Evolutionary conservation across 768 basidiomycete species (phyloP).

Genomic region (Termitomyces sp.): DNA sequence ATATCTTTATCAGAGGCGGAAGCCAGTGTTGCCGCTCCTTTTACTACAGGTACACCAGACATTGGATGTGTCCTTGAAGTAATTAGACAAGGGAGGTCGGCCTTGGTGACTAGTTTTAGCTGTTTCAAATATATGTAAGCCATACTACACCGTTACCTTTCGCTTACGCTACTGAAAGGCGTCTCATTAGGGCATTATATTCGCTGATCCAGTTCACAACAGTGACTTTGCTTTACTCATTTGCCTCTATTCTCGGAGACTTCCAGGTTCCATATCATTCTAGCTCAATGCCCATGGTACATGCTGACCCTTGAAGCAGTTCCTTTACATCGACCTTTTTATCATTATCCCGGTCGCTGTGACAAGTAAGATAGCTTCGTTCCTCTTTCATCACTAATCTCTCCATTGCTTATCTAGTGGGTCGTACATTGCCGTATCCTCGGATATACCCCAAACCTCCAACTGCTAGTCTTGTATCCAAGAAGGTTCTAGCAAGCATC

Average conservation of each 20-base stretch:
- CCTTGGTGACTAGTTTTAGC: slow-evolving; percentile 96
- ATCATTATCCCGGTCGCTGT: slow-evolving; percentile 98
- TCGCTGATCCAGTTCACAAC: slow-evolving; percentile 99
- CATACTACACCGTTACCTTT: not conserved
- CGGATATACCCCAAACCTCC: slow-evolving; percentile 87
- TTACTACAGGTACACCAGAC: slow-evolving; percentile 91
- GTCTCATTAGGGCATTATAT: slow-evolving; percentile 79
- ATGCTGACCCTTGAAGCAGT: slow-evolving; percentile 41
- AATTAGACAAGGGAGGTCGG: slow-evolving; percentile 94
- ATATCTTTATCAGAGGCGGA: slow-evolving; percentile 97
- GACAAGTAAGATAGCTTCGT: slow-evolving; percentile 63
- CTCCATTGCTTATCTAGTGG: slow-evolving; percentile 59
- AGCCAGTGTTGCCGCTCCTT: slow-evolving; percentile 97
- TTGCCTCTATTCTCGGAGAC: slow-evolving; percentile 94
- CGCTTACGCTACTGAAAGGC: slow-evolving; percentile 10
- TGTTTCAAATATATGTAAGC: slow-evolving; percentile 99
- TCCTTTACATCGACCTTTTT: slow-evolving; percentile 96
- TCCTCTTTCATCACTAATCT: slow-evolving; percentile 3
- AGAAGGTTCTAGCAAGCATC: slow-evolving; percentile 90
- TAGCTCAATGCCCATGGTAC: not conserved
- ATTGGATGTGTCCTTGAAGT: slow-evolving; percentile 95
- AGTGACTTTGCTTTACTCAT: slow-evolving; percentile 91
- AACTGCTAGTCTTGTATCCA: slow-evolving; percentile 93
- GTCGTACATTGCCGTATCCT: slow-evolving; percentile 86
- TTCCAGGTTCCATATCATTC: slow-evolving; percentile 64